Evolutionary conservation across 345 rosid species (phyloP), one percentile per base, ranked within the genome.

Genomic region (Raphanus sativus): DNA sequence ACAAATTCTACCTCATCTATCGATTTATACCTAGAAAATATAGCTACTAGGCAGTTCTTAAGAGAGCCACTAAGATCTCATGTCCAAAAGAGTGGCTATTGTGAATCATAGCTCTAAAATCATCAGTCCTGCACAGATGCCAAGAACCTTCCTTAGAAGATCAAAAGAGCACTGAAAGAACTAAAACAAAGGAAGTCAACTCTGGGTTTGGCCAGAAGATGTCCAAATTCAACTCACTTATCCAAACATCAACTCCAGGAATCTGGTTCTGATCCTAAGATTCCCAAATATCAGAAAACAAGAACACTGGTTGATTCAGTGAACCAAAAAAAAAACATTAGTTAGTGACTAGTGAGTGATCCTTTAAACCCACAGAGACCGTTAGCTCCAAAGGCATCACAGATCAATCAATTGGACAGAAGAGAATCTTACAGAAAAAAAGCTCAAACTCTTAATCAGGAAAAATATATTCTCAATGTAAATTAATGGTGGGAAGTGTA

Each of bases 241-340:
- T 56, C 36, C 50, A 77, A 8, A 77, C 12, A 54, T 77, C 80
- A 77, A 77, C 65, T 70, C 62, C 38, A 28, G n/a, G 80, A 63
- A 77, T 77, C 70, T 52, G 80, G 64, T 77, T 70, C 80, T 45
- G 42, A 42, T 30, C 42, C 70, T 40, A 32, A 9, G 0, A 76
- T 60, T 61, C 60, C 34, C 2, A 58, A 65, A 65, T 33, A 24
- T 40, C 62, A 30, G 1, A 45, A 42, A 60, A 17, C 45, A 69
- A 42, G 56, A 38, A 40, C 48, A 40, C 48, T 40, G 11, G 29
- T 11, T 34, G 5, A 65, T 77, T 56, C 76, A 56, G 65, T 65
- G 61, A 69, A 77, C 66, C 59, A 12, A 54, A 52, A 21, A 21
- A 32, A 3, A 28, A 40, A 10, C 59, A 34, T 28, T 28, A 9